Percentiles rank a stretch among this genome's conserved stretches.
These are phyloP conservation scores for Ceratocystis alfenasii DNA, from an alignment of 2,329 filamentous ascomycete genomes.

Conservation along the genomic window DNA sequence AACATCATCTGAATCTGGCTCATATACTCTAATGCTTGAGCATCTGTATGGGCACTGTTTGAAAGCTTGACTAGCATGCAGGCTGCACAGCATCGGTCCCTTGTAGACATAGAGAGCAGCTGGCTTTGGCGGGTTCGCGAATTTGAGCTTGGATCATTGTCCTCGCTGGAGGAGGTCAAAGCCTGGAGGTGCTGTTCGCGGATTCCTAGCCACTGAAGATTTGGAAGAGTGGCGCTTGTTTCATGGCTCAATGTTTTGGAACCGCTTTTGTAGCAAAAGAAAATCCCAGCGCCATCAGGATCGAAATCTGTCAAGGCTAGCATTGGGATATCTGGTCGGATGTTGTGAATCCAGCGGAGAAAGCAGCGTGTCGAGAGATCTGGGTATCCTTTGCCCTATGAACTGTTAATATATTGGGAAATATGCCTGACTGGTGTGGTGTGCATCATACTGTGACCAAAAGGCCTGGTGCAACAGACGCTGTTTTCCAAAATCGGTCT, in stretches of 20 bases:
- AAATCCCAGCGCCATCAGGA: constrained; percentile 61
- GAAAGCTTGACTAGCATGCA: constrained; percentile 39
- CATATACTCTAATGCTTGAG: constrained; percentile 32
- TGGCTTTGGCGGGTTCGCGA: constrained; percentile 22
- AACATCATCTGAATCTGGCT: constrained; percentile 61
- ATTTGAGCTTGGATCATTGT: background rate
- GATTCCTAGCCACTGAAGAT: constrained; percentile 54
- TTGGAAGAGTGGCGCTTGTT: constrained; percentile 36
- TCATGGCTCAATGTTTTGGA: constrained; percentile 54
- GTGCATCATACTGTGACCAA: constrained; percentile 48
- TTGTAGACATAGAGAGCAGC: constrained; percentile 34
- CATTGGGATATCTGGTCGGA: constrained; percentile 42
- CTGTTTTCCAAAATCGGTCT: constrained; percentile 42
- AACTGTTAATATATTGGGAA: constrained; percentile 6
- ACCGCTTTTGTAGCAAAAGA: constrained; percentile 61
- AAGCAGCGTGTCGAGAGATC: constrained; percentile 60
- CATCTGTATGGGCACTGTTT: constrained; percentile 24
- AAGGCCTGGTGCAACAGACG: constrained; percentile 44
- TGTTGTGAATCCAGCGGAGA: constrained; percentile 41
- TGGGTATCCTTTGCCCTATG: constrained; percentile 68
- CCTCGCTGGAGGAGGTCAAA: background rate
- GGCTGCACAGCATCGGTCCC: constrained; percentile 48
- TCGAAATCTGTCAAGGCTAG: constrained; percentile 62
- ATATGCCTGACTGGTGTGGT: background rate
- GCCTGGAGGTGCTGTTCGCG: constrained; percentile 33